Conservation (phyloP, 148 eudicot species). For the Cornus florida region DNA sequence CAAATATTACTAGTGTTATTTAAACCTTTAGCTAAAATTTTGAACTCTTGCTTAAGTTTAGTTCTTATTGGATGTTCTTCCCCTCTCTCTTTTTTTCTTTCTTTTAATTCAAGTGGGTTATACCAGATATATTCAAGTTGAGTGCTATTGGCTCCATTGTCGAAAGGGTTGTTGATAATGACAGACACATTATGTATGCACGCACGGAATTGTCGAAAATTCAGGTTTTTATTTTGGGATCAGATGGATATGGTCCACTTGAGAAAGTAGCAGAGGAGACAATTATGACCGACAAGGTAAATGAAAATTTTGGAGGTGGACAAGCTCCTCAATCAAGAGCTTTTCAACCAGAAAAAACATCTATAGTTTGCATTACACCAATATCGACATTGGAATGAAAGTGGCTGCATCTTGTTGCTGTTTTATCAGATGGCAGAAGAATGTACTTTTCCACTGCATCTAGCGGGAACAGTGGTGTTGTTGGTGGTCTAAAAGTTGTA, state of each 20-base stretch:
- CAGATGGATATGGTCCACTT: conserved; percentile 78
- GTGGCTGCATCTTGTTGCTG: conserved; percentile 90
- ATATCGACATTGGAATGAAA: conserved; percentile 86
- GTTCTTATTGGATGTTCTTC: conserved; percentile 13
- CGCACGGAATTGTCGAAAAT: conserved; percentile 93
- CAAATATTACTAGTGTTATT: not conserved
- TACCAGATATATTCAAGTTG: conserved; percentile 92
- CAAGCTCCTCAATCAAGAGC: conserved; percentile 63
- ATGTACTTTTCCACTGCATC: conserved; percentile 87
- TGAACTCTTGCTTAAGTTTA: not conserved
- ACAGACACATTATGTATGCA: conserved; percentile 86
- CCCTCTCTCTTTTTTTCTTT: too few relatives aligned
- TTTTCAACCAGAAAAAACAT: conserved; percentile 60
- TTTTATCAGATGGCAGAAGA: conserved; percentile 95
- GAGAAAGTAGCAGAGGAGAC: conserved; percentile 87
- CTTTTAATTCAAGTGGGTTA: conserved; percentile 70
- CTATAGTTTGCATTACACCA: conserved; percentile 84
- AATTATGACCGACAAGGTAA: conserved; percentile 78
- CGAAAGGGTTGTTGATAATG: conserved; percentile 94
- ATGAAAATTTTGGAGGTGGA: conserved; percentile 62
- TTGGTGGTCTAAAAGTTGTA: conserved; percentile 71
- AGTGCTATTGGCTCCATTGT: conserved; percentile 91
- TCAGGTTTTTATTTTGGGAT: conserved; percentile 78
- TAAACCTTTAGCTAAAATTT: not conserved
- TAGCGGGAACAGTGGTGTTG: conserved; percentile 57